These are phyloP conservation scores for Leptosphaerulina australis DNA, from an alignment of 2,329 filamentous ascomycete genomes.

Conservation along the genomic window DNA sequence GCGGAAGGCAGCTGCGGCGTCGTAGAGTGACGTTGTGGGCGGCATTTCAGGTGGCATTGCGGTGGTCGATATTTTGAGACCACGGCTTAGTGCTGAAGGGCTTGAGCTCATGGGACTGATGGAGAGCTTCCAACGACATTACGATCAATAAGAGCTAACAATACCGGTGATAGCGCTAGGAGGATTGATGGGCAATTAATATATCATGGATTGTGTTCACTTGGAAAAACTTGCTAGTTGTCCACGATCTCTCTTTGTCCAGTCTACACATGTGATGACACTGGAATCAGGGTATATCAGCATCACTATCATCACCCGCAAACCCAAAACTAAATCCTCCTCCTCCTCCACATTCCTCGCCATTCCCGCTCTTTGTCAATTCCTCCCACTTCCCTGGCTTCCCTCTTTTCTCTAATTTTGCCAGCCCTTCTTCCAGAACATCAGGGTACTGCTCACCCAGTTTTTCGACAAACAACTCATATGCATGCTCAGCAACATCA, in stretches of 20 bases:
- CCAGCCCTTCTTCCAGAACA: constrained; percentile 66
- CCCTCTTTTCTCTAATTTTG: constrained; percentile 67
- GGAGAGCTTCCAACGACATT: constrained; percentile 1
- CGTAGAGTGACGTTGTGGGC: constrained; percentile 19
- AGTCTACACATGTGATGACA: no score
- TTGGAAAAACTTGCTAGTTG: no score
- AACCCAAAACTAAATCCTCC: constrained; percentile 66
- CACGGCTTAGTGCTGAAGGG: background rate
- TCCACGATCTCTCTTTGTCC: no score
- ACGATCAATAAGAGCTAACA: background rate
- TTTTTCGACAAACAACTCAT: constrained; percentile 73
- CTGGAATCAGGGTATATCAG: constrained; percentile 46
- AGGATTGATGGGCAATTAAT: constrained; percentile 5
- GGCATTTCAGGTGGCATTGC: background rate
- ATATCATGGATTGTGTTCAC: constrained; percentile 4
- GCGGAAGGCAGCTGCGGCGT: constrained; percentile 33
- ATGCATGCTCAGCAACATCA: constrained; percentile 70
- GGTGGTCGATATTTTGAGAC: background rate
- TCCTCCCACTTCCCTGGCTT: constrained; percentile 84
- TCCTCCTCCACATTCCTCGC: constrained; percentile 61
- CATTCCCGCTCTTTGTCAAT: constrained; percentile 64
- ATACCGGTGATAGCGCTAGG: background rate
- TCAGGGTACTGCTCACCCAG: constrained; percentile 69
- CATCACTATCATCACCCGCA: constrained; percentile 61
- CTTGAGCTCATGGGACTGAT: constrained; percentile 1